Base-by-base conservation (phyloP, 306 rosid genomes). In the Alnus rubra region DNA sequence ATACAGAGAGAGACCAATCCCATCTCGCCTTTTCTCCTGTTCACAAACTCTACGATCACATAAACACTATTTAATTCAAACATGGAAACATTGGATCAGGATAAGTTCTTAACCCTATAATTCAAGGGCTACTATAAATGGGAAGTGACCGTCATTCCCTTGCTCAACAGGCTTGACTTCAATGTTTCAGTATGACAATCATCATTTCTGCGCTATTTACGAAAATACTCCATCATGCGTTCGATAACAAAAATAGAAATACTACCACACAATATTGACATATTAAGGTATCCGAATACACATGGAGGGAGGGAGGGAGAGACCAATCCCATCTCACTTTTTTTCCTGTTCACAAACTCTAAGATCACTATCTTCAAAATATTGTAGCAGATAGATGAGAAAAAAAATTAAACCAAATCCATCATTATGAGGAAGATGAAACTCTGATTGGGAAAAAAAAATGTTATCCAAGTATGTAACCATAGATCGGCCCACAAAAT, bases 21-120 rank as follows among this genome's bases (percentile, higher is more conserved):
- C 45, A 58, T 64, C 54, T 6, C 9, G 23, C 13, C 30, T 52
- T 48, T 48, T 48, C 6, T 48, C 13, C 51, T 9, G 4, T 11
- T 48, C 51, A 48, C 51, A 48, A 48, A 7, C 51, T 48, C 13
- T 48, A 48, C 1, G 14, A 39, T 76, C 54, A 16, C 76, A 13
- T 62, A 55, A 69, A 82, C 11, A 59, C 4, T 59, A 75, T 78
- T 13, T 69, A 71, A 37, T 56, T 18, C 60, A 81, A n/a, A 60
- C 15, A 8, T 14, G 30, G 48, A 72, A 19, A 9, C 63, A 31
- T 73, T 62, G 31, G 63, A 72, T 56, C 15, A 71, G 19, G 53
- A 28, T 63, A 37, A 13, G 51, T 79, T 49, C 39, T 79, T 13
- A 73, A 56, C 49, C 37, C 74, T 18, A 63, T 42, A 72, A 48